phyloP scores from a whole-genome alignment of 2,329 filamentous ascomycete species.

The Microcera coccophila region DNA sequence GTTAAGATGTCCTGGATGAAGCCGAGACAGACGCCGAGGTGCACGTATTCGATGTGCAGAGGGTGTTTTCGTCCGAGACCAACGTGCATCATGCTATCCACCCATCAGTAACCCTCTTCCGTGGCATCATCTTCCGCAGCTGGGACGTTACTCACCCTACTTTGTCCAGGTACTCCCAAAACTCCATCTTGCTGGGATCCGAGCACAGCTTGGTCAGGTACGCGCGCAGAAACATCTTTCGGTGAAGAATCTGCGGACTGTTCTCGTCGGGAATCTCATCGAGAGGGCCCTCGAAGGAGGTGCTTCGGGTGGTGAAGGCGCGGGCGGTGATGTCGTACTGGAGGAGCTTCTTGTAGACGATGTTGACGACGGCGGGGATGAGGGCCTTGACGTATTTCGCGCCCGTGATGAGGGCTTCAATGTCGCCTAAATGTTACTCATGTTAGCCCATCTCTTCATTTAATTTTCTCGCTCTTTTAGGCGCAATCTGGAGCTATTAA shows the following conservation, averaged over 20 bases:
- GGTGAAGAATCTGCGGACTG: conserved; percentile 69
- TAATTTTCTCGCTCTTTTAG: not conserved
- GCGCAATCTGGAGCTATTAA: not conserved
- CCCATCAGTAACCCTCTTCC: conserved; percentile 1
- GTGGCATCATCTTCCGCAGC: too few species aligned
- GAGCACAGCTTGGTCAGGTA: conserved; percentile 72
- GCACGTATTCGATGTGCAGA: conserved; percentile 75
- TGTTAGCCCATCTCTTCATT: conserved; percentile 9
- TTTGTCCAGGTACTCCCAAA: conserved; percentile 82
- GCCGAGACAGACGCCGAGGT: conserved; percentile 67
- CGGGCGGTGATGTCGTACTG: conserved; percentile 78
- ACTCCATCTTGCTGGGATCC: conserved; percentile 70
- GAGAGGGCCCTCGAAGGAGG: conserved; percentile 63
- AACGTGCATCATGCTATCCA: conserved; percentile 69
- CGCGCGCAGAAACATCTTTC: conserved; percentile 74
- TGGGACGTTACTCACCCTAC: conserved; percentile 55
- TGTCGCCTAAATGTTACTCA: conserved; percentile 56
- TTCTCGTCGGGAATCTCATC: conserved; percentile 62
- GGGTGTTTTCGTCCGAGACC: conserved; percentile 68
- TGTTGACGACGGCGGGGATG: conserved; percentile 78
- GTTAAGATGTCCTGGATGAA: conserved; percentile 76
- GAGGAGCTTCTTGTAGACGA: conserved; percentile 77
- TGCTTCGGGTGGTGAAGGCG: conserved; percentile 63
- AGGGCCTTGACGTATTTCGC: conserved; percentile 77
- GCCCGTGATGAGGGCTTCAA: conserved; percentile 65